These are phyloP conservation scores for Henningerozyma blattae DNA, from an alignment of 805 yeast species.

Conservation along the genomic window DNA sequence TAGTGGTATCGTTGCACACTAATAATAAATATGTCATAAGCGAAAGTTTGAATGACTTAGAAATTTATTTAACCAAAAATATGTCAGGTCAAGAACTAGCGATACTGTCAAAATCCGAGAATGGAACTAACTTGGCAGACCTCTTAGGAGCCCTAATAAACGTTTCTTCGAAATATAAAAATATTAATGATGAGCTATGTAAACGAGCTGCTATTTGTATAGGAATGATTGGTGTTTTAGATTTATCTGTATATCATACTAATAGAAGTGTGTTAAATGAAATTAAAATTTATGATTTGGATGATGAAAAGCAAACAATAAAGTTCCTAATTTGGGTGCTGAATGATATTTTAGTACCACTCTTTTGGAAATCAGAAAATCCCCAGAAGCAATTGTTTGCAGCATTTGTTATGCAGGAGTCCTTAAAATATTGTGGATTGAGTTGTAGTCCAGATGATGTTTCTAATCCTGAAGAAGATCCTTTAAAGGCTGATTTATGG, in stretches of 20 bases:
- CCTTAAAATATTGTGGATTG: conserved; percentile 50
- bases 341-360: conserved; percentile 60
- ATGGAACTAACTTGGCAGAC: conserved; percentile 28
- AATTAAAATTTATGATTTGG: conserved; percentile 48
- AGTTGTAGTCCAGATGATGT: conserved; percentile 22
- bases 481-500: conserved; percentile 38
- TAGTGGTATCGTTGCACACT: conserved; percentile 17
- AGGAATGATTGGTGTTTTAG: conserved; percentile 68
- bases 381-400: conserved; percentile 74
- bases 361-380: conserved; percentile 83
- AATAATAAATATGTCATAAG: conserved; percentile 45
- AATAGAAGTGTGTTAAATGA: conserved; percentile 21
- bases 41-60: conserved; percentile 58
- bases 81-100: conserved; percentile 34
- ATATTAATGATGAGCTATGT: conserved; percentile 36
- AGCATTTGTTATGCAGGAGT: conserved; percentile 84
- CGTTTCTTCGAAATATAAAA: conserved; percentile 44
- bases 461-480: conserved; percentile 13
- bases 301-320: conserved; percentile 46
- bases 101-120: conserved; percentile 27
- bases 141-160: conserved; percentile 43
- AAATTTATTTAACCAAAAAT: conserved; percentile 38
- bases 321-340: conserved; percentile 54
- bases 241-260: conserved; percentile 41
- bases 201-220: conserved; percentile 55